These are phyloP conservation scores for Cyclotella distinguenda DNA, from an alignment of 108 stramenopile genomes.

Conservation along the genomic window DNA sequence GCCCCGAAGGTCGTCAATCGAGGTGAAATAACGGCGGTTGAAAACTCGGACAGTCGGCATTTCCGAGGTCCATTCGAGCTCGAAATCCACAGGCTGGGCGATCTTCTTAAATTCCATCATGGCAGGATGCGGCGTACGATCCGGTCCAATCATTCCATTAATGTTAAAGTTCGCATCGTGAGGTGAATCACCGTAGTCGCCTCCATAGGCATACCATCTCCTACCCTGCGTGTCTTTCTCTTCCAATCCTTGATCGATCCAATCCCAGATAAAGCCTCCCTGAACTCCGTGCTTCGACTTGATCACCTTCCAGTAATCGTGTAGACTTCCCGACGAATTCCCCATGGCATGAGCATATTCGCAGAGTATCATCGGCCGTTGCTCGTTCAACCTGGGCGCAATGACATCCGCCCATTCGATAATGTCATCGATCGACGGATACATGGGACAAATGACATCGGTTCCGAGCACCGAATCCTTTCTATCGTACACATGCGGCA, in stretches of 20 bases:
- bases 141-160: slow-evolving; percentile 92
- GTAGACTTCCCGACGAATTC: slow-evolving; percentile 88
- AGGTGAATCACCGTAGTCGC: slow-evolving; percentile 86
- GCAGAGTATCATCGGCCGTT: slow-evolving; percentile 90
- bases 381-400: slow-evolving; percentile 49
- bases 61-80: not conserved
- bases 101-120: slow-evolving; percentile 86
- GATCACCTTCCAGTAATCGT: slow-evolving; percentile 89
- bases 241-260: slow-evolving; percentile 87
- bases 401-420: slow-evolving; percentile 50
- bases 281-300: slow-evolving; percentile 71
- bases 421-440: slow-evolving; percentile 68
- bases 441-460: slow-evolving; percentile 97
- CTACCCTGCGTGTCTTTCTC: slow-evolving; percentile 27
- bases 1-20: slow-evolving; percentile 18
- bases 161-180: slow-evolving; percentile 90
- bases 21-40: slow-evolving; percentile 21
- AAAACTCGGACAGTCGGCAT: not conserved
- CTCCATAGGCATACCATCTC: slow-evolving; percentile 84
- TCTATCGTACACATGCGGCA: slow-evolving; percentile 48
- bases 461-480: slow-evolving; percentile 72
- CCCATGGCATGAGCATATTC: slow-evolving; percentile 96
- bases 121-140: slow-evolving; percentile 87
- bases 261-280: slow-evolving; percentile 98
- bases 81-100: slow-evolving; percentile 73